A percentile compares a stretch with the other conserved stretches of the same genome.
Evolutionary conservation across 306 rosid genomes (phyloP).

Genomic region (Castanea crenata): DNA sequence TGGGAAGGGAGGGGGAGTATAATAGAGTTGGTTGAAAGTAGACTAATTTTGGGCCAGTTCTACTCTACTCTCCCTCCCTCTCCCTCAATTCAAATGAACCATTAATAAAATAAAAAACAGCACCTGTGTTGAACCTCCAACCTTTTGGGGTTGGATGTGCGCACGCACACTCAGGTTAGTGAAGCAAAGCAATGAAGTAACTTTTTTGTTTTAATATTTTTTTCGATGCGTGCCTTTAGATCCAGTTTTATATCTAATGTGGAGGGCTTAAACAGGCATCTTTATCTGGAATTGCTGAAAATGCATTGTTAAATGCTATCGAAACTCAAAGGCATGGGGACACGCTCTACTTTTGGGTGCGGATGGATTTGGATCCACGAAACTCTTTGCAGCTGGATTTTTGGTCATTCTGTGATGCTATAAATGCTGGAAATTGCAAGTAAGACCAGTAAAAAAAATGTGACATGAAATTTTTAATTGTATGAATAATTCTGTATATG

Average conservation of each 20-base stretch:
- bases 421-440: constrained; percentile 98
- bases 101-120: not conserved
- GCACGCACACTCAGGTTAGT: not conserved
- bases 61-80: too few relatives aligned
- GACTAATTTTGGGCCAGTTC: too few relatives aligned
- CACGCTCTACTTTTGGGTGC: constrained; percentile 91
- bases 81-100: too few relatives aligned
- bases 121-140: not conserved
- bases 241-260: constrained; percentile 18
- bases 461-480: not conserved
- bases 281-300: constrained; percentile 71
- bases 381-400: constrained; percentile 70
- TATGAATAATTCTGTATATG: constrained; percentile 1
- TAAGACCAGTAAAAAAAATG: constrained; percentile 29
- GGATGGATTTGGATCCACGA: constrained; percentile 72
- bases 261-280: constrained; percentile 62
- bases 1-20: too few relatives aligned
- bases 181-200: not conserved
- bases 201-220: not conserved
- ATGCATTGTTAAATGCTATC: constrained; percentile 65
- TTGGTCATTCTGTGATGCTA: constrained; percentile 90
- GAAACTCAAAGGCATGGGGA: constrained; percentile 73
- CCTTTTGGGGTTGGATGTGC: not conserved
- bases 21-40: too few relatives aligned
- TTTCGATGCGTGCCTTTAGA: not conserved